phyloP scores from a whole-genome alignment of 2,329 filamentous ascomycete species.

The Drechslera avenae region DNA sequence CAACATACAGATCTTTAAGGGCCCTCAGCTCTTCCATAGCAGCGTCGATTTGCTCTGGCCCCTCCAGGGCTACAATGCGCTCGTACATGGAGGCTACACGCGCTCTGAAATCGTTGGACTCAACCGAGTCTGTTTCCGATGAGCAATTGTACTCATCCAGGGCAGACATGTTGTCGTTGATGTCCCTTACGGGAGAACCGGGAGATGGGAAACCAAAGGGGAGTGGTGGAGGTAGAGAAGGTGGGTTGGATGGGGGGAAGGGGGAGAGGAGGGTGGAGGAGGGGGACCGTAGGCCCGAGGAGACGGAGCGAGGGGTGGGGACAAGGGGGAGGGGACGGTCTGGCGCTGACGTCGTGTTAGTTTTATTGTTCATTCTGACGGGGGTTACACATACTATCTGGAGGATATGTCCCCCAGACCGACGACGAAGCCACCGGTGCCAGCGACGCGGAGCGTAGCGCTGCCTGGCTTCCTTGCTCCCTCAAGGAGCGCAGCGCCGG shows the following conservation, averaged over 20 bases:
- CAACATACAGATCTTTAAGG: too few species aligned
- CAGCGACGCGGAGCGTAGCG: background rate
- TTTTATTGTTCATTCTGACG: background rate
- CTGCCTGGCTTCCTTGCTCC: background rate
- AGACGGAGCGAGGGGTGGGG: slow-evolving; percentile 4
- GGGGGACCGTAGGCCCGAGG: slow-evolving; percentile 9
- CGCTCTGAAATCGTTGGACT: background rate
- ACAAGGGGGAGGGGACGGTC: slow-evolving; percentile 27
- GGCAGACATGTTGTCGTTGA: background rate
- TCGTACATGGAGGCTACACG: slow-evolving; percentile 1
- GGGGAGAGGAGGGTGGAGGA: too few species aligned
- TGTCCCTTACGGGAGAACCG: background rate
- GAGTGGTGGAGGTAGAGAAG: background rate
- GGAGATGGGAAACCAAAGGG: slow-evolving; percentile 3
- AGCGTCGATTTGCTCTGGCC: background rate
- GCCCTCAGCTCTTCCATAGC: slow-evolving; percentile 3
- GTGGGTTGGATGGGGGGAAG: slow-evolving; percentile 2
- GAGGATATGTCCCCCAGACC: slow-evolving; percentile 11
- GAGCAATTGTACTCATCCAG: background rate
- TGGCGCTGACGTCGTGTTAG: slow-evolving; percentile 22
- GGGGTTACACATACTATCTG: slow-evolving; percentile 12
- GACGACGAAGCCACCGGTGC: background rate
- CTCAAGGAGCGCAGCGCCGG: too few species aligned
- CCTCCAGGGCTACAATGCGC: background rate
- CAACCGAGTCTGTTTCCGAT: background rate